These are phyloP conservation scores for Suillus subaureus DNA, from an alignment of 768 basidiomycete species.

Conservation along the genomic window DNA sequence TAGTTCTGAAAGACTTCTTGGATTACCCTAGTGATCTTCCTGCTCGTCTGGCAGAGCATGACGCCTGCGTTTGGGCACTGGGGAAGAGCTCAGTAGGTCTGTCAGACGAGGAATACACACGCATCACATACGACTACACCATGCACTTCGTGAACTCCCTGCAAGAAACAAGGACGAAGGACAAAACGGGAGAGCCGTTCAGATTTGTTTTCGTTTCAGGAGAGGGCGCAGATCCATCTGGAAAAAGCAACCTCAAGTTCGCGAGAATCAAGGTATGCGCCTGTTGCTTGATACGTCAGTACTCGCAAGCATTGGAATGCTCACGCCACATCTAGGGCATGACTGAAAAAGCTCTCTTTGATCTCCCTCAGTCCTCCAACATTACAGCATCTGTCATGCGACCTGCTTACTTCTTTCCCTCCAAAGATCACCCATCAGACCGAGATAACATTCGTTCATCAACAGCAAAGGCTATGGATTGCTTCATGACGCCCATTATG, in stretches of 20 bases:
- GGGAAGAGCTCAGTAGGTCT: conserved; percentile 32
- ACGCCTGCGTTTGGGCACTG: conserved; percentile 41
- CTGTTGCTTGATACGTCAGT: background rate
- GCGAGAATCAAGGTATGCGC: conserved; percentile 38
- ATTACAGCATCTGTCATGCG: conserved; percentile 32
- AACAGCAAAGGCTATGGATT: conserved; percentile 18
- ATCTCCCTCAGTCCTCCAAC: conserved; percentile 21
- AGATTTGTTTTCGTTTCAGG: conserved; percentile 42
- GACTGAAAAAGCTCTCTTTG: conserved; percentile 32
- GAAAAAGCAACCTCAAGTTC: conserved; percentile 33
- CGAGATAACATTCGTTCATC: conserved; percentile 27
- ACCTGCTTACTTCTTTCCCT: conserved; percentile 40
- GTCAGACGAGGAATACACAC: conserved; percentile 34
- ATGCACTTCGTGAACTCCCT: conserved; percentile 33
- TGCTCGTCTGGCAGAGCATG: conserved; percentile 32
- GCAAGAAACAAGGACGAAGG: conserved; percentile 21
- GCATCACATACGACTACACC: conserved; percentile 39
- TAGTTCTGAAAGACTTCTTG: conserved; percentile 37
- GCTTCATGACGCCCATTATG: conserved; percentile 16
- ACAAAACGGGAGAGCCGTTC: conserved; percentile 30
- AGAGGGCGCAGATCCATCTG: conserved; percentile 38
- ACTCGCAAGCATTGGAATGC: background rate
- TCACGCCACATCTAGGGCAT: conserved; percentile 25
- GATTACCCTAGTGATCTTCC: conserved; percentile 33
- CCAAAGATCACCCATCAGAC: conserved; percentile 28